phyloP scores from a whole-genome alignment of 2,329 filamentous ascomycete genomes.

The Stylonectria norvegica region DNA sequence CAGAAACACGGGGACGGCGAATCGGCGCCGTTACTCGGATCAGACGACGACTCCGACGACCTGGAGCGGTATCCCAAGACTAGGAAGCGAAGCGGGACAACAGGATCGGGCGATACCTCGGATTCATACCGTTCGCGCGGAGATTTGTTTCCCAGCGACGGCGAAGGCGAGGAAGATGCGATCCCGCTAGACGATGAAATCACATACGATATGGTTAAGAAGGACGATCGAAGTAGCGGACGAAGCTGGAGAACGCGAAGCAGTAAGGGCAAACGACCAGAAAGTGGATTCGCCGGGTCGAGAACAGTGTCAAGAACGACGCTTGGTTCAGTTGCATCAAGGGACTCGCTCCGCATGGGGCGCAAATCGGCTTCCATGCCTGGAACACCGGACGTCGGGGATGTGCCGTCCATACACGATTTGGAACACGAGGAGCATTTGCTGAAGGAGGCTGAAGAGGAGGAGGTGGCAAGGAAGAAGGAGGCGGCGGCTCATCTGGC shows the following conservation, averaged over 20 bases:
- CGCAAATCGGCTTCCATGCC: slow-evolving; percentile 29
- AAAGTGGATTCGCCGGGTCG: slow-evolving; percentile 34
- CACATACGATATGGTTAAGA: slow-evolving; percentile 73
- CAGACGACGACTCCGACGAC: slow-evolving; percentile 31
- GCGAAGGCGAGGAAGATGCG: slow-evolving; percentile 83
- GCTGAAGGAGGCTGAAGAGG: slow-evolving; percentile 50
- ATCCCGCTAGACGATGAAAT: slow-evolving; percentile 93
- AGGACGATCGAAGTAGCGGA: slow-evolving; percentile 68
- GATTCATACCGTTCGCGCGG: slow-evolving; percentile 85
- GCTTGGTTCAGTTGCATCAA: slow-evolving; percentile 43
- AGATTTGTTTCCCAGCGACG: slow-evolving; percentile 86
- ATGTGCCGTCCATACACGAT: slow-evolving; percentile 48
- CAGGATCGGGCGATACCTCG: slow-evolving; percentile 74
- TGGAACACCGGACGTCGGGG: slow-evolving; percentile 36
- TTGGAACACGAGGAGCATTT: slow-evolving; percentile 52
- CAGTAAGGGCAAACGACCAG: slow-evolving; percentile 57
- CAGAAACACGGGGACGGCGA: slow-evolving; percentile 54
- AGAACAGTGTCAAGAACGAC: slow-evolving; percentile 59
- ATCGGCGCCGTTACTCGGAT: slow-evolving; percentile 64
- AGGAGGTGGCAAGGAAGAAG: slow-evolving; percentile 50
- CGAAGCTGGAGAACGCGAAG: slow-evolving; percentile 54
- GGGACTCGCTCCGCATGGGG: slow-evolving; percentile 27
- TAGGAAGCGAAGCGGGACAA: slow-evolving; percentile 69
- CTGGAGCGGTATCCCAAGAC: slow-evolving; percentile 29
- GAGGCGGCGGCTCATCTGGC: slow-evolving; percentile 52